These are phyloP conservation scores for Trematosphaeria pertusa DNA, from an alignment of 2,329 filamentous ascomycete genomes.

Conservation along the genomic window DNA sequence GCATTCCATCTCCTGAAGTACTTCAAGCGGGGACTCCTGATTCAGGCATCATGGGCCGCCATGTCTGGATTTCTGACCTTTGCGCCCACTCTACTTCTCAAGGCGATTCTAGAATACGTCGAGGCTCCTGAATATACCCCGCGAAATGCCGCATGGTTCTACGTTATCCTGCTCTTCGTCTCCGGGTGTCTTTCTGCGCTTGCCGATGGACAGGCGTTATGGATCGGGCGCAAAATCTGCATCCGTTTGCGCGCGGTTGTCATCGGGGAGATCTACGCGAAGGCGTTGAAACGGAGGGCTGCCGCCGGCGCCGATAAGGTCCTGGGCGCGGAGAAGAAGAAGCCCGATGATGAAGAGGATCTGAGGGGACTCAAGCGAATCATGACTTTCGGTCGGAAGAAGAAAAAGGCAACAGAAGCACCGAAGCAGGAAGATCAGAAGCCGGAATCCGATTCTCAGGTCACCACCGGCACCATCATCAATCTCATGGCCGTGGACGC, in stretches of 20 bases:
- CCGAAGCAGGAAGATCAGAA: conserved; percentile 40
- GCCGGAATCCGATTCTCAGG: conserved; percentile 69
- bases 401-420: conserved; percentile 55
- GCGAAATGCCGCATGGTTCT: conserved; percentile 91
- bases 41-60: conserved; percentile 81
- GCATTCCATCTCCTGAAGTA: conserved; percentile 82
- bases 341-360: conserved; percentile 48
- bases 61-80: conserved; percentile 86
- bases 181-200: conserved; percentile 83
- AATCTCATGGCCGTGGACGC: conserved; percentile 99
- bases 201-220: conserved; percentile 84
- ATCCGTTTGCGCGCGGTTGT: conserved; percentile 93
- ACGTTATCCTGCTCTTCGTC: conserved; percentile 86
- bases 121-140: conserved; percentile 79
- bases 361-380: conserved; percentile 54
- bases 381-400: conserved; percentile 66
- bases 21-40: conserved; percentile 77
- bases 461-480: conserved; percentile 96
- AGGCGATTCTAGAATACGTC: conserved; percentile 92
- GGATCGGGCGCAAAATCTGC: conserved; percentile 93
- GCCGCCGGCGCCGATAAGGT: conserved; percentile 76
- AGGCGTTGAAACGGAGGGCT: conserved; percentile 89
- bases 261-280: conserved; percentile 96
- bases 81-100: conserved; percentile 86
- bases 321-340: conserved; percentile 66